Evolutionary conservation across 1,284 basidiomycete genomes (phyloP).

Genomic region (Ceratorhiza oryzae-sativae): DNA sequence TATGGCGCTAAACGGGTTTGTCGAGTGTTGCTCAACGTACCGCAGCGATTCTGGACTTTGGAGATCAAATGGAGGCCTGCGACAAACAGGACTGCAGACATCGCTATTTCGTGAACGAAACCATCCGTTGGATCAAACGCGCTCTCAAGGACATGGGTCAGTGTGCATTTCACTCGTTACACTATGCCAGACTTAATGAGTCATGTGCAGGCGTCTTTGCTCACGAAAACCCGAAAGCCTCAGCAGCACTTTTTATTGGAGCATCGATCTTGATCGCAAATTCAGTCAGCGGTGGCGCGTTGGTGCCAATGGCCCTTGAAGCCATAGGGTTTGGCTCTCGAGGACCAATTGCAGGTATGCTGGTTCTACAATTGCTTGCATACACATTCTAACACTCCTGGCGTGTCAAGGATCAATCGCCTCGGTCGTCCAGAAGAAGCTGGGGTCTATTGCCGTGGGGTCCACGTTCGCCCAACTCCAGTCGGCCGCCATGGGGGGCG

Average conservation of each 20-base stretch:
- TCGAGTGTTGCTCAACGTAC: not conserved
- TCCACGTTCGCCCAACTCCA: conserved; percentile 28
- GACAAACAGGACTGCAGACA: conserved; percentile 16
- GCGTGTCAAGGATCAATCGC: conserved; percentile 3
- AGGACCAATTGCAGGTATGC: conserved; percentile 15
- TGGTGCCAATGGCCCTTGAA: not conserved
- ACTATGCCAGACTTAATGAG: not conserved
- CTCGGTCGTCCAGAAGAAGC: not conserved
- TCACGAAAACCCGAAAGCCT: conserved; percentile 14
- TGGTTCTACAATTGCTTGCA: not conserved
- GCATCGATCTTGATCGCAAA: conserved; percentile 1
- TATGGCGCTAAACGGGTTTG: not conserved
- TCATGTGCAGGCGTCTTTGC: not conserved
- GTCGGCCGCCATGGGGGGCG: conserved; percentile 36
- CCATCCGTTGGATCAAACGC: conserved; percentile 15
- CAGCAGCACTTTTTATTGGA: conserved; percentile 23
- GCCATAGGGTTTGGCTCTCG: conserved; percentile 16
- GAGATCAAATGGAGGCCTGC: conserved; percentile 9
- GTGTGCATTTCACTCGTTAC: not conserved
- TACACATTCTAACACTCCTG: not conserved
- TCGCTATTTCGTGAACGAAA: not conserved
- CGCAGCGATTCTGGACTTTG: not conserved
- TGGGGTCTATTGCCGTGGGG: conserved; percentile 3
- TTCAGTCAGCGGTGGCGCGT: not conserved
- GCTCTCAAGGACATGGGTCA: conserved; percentile 24